phyloP scores from a whole-genome alignment of 441 rosid species.

The Heliophila coronopifolia region DNA sequence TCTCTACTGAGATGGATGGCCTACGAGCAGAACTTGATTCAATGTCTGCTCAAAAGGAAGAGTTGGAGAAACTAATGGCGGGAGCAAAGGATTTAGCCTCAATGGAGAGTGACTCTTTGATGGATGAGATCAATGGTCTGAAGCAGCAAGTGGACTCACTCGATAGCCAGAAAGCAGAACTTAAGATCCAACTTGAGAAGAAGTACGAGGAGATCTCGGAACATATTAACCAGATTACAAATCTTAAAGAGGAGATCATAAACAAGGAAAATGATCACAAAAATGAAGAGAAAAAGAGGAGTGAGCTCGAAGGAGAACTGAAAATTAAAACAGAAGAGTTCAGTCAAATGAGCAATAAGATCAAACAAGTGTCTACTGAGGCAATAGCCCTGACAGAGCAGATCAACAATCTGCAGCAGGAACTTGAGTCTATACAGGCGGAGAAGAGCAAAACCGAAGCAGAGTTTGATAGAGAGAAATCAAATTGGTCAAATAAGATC shows the following conservation, averaged over 20 bases:
- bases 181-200: constrained; percentile 47
- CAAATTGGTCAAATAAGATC: constrained; percentile 34
- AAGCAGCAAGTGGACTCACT: constrained; percentile 48
- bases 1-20: constrained; percentile 39
- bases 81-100: constrained; percentile 22
- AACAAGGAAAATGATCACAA: constrained; percentile 38
- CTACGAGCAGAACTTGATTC: constrained; percentile 22
- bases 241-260: constrained; percentile 41
- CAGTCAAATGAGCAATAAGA: constrained; percentile 33
- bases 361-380: constrained; percentile 39
- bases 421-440: constrained; percentile 37
- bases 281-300: constrained; percentile 44
- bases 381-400: constrained; percentile 32
- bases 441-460: constrained; percentile 39
- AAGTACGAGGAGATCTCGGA: constrained; percentile 48
- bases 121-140: constrained; percentile 32
- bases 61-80: constrained; percentile 25
- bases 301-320: constrained; percentile 43
- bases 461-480: constrained; percentile 45
- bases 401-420: constrained; percentile 37
- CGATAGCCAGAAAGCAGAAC: constrained; percentile 43
- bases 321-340: constrained; percentile 33
- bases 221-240: constrained; percentile 37
- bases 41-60: constrained; percentile 21
- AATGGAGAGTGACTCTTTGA: constrained; percentile 14